phyloP scores from a whole-genome alignment of 192 early-diverging fungal species.

The Oehlia diaphana region DNA sequence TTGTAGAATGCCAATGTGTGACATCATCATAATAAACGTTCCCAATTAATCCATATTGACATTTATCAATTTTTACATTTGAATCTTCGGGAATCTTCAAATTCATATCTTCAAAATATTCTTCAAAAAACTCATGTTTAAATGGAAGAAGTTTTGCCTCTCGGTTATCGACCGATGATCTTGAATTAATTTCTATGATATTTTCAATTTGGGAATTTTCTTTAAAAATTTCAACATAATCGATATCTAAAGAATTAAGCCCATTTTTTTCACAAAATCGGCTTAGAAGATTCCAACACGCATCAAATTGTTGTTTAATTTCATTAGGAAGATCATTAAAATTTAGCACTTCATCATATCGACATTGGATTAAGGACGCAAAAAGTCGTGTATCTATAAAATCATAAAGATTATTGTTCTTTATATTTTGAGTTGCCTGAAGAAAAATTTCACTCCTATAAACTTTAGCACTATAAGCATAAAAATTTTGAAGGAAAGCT shows the following conservation, averaged over 20 bases:
- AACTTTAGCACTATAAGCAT: neutral
- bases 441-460: neutral
- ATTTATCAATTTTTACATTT: neutral
- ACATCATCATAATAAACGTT: neutral
- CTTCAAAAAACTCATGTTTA: constrained; percentile 4
- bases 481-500: constrained; percentile 13
- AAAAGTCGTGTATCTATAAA: constrained; percentile 27
- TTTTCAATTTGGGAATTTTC: neutral
- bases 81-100: constrained; percentile 6
- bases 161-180: neutral
- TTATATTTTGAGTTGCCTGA: neutral
- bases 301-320: constrained; percentile 17
- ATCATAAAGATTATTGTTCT: constrained; percentile 23
- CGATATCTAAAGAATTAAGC: neutral
- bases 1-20: neutral
- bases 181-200: neutral
- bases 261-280: neutral
- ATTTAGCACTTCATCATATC: neutral
- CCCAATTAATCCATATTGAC: neutral
- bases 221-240: neutral
- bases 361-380: neutral
- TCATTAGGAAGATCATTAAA: neutral
- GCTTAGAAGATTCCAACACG: neutral
- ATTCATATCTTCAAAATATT: constrained; percentile 22
- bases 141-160: constrained; percentile 7